Evolutionary conservation across 495 filamentous ascomycete species (phyloP), one percentile per base, ranked within the genome.

Genomic region (Annulohypoxylon nitens): DNA sequence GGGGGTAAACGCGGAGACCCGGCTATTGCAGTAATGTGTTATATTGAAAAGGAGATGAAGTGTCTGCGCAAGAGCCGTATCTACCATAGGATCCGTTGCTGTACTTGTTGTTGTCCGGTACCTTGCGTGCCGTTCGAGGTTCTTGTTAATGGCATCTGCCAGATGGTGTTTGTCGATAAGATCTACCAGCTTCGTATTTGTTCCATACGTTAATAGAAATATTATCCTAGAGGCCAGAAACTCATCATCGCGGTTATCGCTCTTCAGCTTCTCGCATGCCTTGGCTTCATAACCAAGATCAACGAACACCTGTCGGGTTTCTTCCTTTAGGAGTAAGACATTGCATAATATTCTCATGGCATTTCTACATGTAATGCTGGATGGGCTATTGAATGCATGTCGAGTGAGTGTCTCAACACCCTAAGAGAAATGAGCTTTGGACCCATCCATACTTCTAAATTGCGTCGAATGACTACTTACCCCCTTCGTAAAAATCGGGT

Each of bases 31-130:
- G 71, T 90, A 88, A 76, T 93, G 89, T 4, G 89, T 91, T 43
- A 97, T 81, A 79, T 97, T 98, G 83, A 97, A 99, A 6, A 97
- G 80, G 48, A 99, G 84, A 76, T 98, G 97, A 11, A 97, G 81
- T 1, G 90, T 93, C 76, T 99, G 97, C 0, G 83, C 86, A 4
- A 99, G 83, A 7, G 94, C 95, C 85, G 95, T 87, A 69, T 90
- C 88, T 64, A 92, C 90, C 85, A 94, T 92, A 2, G 91, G 87
- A 30, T 89, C 79, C 4, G 83, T 75, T 34, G 79, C 78, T 33
- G 72, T 64, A 41, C 67, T 80, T 72, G 71, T 66, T 10, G 75
- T 70, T 23, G 71, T 64, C 4, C 73, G 39, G 4, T 71, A 64
- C 39, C 70, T 69, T 67, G 92, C 87, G 75, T 97, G 93, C 20